Base-by-base conservation (phyloP, 2,329 filamentous ascomycete genomes). In the Exophiala aquamarina region DNA sequence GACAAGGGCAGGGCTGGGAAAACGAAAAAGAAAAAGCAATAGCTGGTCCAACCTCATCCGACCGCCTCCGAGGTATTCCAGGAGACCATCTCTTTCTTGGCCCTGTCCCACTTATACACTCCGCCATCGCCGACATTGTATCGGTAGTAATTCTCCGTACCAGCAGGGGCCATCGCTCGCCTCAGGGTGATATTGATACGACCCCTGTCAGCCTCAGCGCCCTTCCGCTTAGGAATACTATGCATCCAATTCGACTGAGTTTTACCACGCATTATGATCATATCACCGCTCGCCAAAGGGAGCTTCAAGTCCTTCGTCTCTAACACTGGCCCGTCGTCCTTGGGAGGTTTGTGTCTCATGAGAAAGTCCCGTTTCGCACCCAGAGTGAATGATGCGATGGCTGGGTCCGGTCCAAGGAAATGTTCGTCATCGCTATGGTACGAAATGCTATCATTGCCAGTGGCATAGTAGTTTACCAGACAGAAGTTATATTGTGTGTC, bases 391-490 rank as follows among this genome's bases (percentile, higher is more conserved):
- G 84, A 89, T 1, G 87, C 87, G 44, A 92, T 91, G 7, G 81
- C 78, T 1, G 87, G 87, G 14, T 84, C 69, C 0, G 68, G 55
- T 0, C 87, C 87, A 0, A 92, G 75, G 57, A 92, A 93, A 4
- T 79, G 74, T 70, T 92, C 88, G 60, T 92, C 87, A 57, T 92
- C 88, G 39, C 83, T 87, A 65, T 92, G 87, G 60, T 86, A 92
- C 9, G 83, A 79, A 39, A 92, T 92, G 56, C 84, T 88, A 63
- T 92, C 87, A 4, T 80, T 71, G 0, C 87, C 87, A 3, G 78
- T 79, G n/a, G 84, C 83, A 61, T 92, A 92, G 69, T 92, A 92
- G 61, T 92, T 92, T 3, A 92, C 85, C 1, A 92, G 75, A 50
- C 83, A 87, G 63, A 91, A 89, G 62, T 92, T 92, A 68, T 86